Base-by-base conservation (phyloP, 2,329 filamentous ascomycete species). In the Ophiostoma himal-ulmi region DNA sequence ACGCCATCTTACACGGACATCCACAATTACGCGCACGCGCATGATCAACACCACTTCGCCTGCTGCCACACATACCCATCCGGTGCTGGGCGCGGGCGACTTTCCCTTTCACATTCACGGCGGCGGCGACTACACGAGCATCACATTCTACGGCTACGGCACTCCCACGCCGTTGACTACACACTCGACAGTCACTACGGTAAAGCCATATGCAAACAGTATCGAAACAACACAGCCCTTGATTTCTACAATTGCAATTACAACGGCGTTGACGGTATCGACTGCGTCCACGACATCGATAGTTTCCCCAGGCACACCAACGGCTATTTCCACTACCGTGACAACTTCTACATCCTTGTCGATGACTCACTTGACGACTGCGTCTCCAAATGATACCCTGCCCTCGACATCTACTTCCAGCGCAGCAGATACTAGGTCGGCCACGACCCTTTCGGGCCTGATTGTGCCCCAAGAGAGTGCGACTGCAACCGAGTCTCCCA, bases 91-190 rank as follows among this genome's bases (percentile, higher is more conserved):
- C 7, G 34, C 26, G 62, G 36, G 62, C 6, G 62, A 39, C 5
- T 20, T 65, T 6, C 62, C 62, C 34, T 65, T 65, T 36, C 36
- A 39, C 20, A 22, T 65, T 11, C 34, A 39, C 34, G 62, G 62
- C n/a, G 62, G 62, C 10, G 62, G 62, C 20, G 62, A 39, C 34
- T 39, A 65, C 62, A 41, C 34, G 11, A 65, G 62, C 20, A 11
- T 65, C 34, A 39, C 62, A 1, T 65, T 65, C 20, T 65, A 65
- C 62, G 62, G 62, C 36, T 65, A 65, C 20, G 62, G 36, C 36
- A 39, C 62, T 5, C 17, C 62, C 11, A 22, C 34, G 5, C 7
- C 20, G 36, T 39, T 36, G 10, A 65, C 20, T 8, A 37, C 62
- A 4, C 57, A 62, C 22, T 34, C 57, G 10, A 62, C 57, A 34